Percentiles rank a stretch among this genome's conserved stretches.
Conservation (phyloP, 768 basidiomycete species). For the Porphyrellus cyaneotinctus region DNA sequence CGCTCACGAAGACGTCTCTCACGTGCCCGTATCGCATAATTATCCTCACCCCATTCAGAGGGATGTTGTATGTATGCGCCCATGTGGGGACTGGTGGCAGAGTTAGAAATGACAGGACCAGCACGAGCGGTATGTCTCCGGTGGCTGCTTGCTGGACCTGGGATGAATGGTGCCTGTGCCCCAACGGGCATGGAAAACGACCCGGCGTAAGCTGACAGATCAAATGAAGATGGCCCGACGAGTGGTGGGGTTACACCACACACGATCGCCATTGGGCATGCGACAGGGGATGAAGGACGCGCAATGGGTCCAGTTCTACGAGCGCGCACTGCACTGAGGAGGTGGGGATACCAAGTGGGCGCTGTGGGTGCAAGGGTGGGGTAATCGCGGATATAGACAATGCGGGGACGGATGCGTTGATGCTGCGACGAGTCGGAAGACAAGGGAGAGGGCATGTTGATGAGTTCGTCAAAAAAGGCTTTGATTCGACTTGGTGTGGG, state of each 20-base stretch:
- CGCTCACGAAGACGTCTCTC: slow-evolving; percentile 71
- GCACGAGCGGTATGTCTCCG: slow-evolving; percentile 19
- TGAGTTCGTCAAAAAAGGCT: slow-evolving; percentile 70
- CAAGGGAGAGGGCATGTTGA: slow-evolving; percentile 52
- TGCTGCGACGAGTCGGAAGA: slow-evolving; percentile 26
- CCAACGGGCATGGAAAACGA: slow-evolving; percentile 11
- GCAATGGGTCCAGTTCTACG: slow-evolving; percentile 65
- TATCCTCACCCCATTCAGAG: slow-evolving; percentile 64
- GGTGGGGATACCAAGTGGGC: slow-evolving; percentile 73
- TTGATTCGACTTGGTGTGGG: slow-evolving; percentile 55
- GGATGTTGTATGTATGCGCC: slow-evolving; percentile 6
- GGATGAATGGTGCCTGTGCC: slow-evolving; percentile 10
- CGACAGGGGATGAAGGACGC: slow-evolving; percentile 54
- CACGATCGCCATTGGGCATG: slow-evolving; percentile 75
- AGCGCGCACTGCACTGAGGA: slow-evolving; percentile 73
- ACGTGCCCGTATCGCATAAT: slow-evolving; percentile 58
- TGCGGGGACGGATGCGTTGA: slow-evolving; percentile 47
- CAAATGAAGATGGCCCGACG: slow-evolving; percentile 39
- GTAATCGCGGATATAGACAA: slow-evolving; percentile 84
- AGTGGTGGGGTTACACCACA: slow-evolving; percentile 84
- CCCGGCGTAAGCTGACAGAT: slow-evolving; percentile 7
- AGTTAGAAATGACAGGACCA: slow-evolving; percentile 23
- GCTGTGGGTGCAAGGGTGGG: slow-evolving; percentile 69
- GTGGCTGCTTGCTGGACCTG: not conserved
- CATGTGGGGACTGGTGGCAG: slow-evolving; percentile 33